Evolutionary conservation across 345 rosid species (phyloP).

Genomic region (Citrus trifoliata): DNA sequence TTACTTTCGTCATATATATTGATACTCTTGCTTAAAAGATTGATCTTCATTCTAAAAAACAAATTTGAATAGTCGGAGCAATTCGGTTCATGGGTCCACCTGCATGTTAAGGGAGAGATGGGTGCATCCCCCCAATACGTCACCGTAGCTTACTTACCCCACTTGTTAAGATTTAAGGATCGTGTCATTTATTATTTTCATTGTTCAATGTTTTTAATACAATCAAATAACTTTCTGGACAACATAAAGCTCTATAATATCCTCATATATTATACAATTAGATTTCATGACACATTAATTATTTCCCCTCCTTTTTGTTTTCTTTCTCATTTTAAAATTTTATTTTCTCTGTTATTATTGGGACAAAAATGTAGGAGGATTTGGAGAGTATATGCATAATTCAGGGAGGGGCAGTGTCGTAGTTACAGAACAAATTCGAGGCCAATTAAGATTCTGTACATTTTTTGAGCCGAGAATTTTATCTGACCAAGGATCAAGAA

Average conservation of each 20-base stretch:
- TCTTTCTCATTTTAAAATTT: background rate
- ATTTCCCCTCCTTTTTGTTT: slow-evolving; percentile 13
- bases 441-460: background rate
- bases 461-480: background rate
- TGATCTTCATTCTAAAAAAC: background rate
- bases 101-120: slow-evolving; percentile 22
- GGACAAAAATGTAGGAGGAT: slow-evolving; percentile 23
- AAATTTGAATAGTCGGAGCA: slow-evolving; percentile 26
- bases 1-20: background rate
- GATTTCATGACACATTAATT: background rate
- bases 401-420: background rate
- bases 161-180: slow-evolving; percentile 43
- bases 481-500: background rate
- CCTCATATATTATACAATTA: slow-evolving; percentile 4
- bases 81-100: slow-evolving; percentile 32
- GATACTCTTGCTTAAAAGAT: background rate
- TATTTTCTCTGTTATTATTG: background rate
- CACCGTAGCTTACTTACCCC: slow-evolving; percentile 12
- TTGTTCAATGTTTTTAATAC: background rate
- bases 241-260: background rate
- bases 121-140: slow-evolving; percentile 32
- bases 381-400: slow-evolving; percentile 27
- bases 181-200: slow-evolving; percentile 18
- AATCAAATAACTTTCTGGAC: background rate
- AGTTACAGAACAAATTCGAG: background rate